Evolutionary conservation across 495 filamentous ascomycete species (phyloP).

Genomic region (Aspergillus biplanus): DNA sequence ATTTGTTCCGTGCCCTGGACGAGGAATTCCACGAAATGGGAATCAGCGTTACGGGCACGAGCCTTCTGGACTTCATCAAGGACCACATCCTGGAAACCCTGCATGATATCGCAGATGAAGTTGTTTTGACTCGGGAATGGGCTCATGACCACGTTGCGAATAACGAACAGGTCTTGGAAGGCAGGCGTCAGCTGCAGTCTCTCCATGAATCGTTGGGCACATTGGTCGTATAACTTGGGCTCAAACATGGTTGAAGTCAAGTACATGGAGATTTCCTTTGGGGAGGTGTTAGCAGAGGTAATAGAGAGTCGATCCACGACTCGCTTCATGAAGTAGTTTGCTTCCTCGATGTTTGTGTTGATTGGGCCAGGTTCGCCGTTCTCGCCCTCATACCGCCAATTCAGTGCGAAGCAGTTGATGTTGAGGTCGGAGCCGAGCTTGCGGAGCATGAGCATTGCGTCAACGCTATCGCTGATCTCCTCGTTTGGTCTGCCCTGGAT

Average conservation of each 20-base stretch:
- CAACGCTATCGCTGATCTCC: slow-evolving; percentile 10
- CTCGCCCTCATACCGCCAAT: slow-evolving; percentile 37
- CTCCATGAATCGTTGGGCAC: slow-evolving; percentile 40
- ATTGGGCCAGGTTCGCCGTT: slow-evolving; percentile 13
- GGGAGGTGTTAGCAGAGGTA: slow-evolving; percentile 38
- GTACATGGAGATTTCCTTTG: slow-evolving; percentile 39
- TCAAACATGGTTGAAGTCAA: slow-evolving; percentile 47
- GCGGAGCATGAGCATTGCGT: slow-evolving; percentile 33
- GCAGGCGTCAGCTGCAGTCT: slow-evolving; percentile 35
- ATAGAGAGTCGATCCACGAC: slow-evolving; percentile 45
- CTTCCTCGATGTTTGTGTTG: slow-evolving; percentile 52
- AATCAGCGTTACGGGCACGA: slow-evolving; percentile 31
- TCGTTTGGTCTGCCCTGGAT: slow-evolving; percentile 31
- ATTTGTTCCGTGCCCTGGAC: slow-evolving; percentile 38
- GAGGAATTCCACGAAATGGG: slow-evolving; percentile 33
- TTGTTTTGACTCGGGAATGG: slow-evolving; percentile 41
- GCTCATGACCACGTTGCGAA: slow-evolving; percentile 47
- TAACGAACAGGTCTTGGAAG: slow-evolving; percentile 38
- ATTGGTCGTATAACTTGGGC: slow-evolving; percentile 44
- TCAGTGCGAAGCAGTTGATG: slow-evolving; percentile 52
- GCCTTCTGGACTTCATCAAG: slow-evolving; percentile 36
- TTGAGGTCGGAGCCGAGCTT: slow-evolving; percentile 49
- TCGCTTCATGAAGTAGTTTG: slow-evolving; percentile 50
- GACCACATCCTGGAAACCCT: slow-evolving; percentile 31
- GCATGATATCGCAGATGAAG: slow-evolving; percentile 33